Evolutionary conservation across 805 yeast species (phyloP).

Genomic region (Lachancea meyersii): DNA sequence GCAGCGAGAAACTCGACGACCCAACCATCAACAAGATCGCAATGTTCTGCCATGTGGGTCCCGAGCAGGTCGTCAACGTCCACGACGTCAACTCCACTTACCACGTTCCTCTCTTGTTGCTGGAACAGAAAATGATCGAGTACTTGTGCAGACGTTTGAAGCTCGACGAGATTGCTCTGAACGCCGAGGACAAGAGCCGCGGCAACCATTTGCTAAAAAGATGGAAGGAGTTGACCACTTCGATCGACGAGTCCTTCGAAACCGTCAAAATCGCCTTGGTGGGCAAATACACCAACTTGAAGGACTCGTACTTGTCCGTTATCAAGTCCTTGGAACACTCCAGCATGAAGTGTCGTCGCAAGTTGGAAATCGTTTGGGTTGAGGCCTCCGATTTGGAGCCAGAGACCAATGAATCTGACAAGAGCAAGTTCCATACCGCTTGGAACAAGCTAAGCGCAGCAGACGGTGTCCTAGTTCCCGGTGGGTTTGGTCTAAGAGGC

Average conservation of each 20-base stretch:
- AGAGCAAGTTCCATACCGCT: conserved; percentile 83
- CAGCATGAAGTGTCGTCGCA: conserved; percentile 81
- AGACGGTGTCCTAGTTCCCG: conserved; percentile 96
- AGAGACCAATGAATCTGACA: conserved; percentile 53
- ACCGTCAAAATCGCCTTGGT: conserved; percentile 91
- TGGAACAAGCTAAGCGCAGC: conserved; percentile 93
- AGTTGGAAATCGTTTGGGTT: conserved; percentile 88
- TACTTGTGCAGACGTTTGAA: conserved; percentile 64
- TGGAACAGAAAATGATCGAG: conserved; percentile 77
- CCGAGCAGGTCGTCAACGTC: conserved; percentile 95
- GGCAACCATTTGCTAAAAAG: conserved; percentile 66
- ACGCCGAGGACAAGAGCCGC: conserved; percentile 46
- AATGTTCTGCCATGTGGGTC: conserved; percentile 98
- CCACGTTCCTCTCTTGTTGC: conserved; percentile 88
- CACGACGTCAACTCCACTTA: conserved; percentile 96
- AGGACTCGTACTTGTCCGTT: conserved; percentile 91
- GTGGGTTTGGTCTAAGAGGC: conserved; percentile 97
- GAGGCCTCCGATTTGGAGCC: conserved; percentile 89
- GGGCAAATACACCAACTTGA: conserved; percentile 93
- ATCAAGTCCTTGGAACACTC: conserved; percentile 94
- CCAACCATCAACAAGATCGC: conserved; percentile 93
- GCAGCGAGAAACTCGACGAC: conserved; percentile 71
- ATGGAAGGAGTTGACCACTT: conserved; percentile 76
- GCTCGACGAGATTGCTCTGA: conserved; percentile 43
- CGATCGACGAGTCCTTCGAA: conserved; percentile 77